Conservation (phyloP, 495 filamentous ascomycete species). For the Pyrenula aspistea region DNA sequence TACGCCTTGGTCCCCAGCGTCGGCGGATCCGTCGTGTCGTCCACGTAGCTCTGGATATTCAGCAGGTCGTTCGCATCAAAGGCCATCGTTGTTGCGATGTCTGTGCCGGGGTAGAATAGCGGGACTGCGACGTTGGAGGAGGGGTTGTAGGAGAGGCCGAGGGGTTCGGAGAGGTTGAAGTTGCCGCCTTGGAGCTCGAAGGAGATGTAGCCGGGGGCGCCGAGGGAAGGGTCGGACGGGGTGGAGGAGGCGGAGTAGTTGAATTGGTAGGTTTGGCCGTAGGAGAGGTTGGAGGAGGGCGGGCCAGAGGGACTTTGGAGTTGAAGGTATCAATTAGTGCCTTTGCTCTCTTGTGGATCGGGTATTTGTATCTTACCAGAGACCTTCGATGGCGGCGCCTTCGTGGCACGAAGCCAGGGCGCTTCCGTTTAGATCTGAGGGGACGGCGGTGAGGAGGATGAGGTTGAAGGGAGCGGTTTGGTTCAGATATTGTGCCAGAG, state of each 20-base stretch:
- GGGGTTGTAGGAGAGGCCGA: slow-evolving; percentile 26
- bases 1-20: slow-evolving; percentile 12
- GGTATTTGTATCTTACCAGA: slow-evolving; percentile 27
- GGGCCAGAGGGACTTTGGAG: neutral
- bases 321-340: no score
- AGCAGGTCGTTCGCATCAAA: slow-evolving; percentile 31
- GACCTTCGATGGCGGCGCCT: slow-evolving; percentile 40
- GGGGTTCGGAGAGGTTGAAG: slow-evolving; percentile 14
- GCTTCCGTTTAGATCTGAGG: slow-evolving; percentile 19
- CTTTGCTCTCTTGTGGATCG: slow-evolving; percentile 28
- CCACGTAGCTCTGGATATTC: slow-evolving; percentile 28
- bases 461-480: slow-evolving; percentile 19
- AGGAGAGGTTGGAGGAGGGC: neutral
- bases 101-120: slow-evolving; percentile 24
- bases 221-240: neutral
- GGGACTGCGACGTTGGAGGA: slow-evolving; percentile 40
- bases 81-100: slow-evolving; percentile 13
- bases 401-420: slow-evolving; percentile 38
- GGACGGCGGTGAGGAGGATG: slow-evolving; percentile 10
- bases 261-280: neutral
- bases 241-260: neutral
- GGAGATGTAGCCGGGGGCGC: neutral
- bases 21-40: slow-evolving; percentile 24
- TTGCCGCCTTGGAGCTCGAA: neutral
- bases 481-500: neutral